phyloP scores from a whole-genome alignment of 1,284 basidiomycete species.

The Prillingera fragicola region DNA sequence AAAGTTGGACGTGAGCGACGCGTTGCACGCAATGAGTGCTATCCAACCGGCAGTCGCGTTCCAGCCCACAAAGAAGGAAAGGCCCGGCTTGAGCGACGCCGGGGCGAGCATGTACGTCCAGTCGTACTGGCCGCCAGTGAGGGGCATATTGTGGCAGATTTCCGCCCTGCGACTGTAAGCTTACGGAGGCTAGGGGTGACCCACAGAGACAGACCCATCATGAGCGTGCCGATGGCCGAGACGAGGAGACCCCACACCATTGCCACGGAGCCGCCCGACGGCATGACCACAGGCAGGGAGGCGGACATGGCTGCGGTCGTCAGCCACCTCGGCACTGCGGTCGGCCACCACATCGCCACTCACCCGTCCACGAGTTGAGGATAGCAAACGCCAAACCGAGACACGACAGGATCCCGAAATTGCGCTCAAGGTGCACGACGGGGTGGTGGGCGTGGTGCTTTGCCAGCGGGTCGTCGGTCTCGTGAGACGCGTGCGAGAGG shows the following conservation, averaged over 20 bases:
- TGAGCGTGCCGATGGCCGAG: slow-evolving; percentile 27
- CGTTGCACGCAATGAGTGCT: slow-evolving; percentile 24
- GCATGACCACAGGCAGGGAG: slow-evolving; percentile 22
- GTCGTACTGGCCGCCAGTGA: slow-evolving; percentile 43
- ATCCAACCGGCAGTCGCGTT: slow-evolving; percentile 22
- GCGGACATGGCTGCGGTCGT: too few species aligned
- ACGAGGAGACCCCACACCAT: slow-evolving; percentile 43
- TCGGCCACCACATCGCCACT: too few species aligned
- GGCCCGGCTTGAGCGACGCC: slow-evolving; percentile 7
- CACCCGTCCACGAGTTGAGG: slow-evolving; percentile 14
- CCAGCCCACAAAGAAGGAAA: slow-evolving; percentile 28
- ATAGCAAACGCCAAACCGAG: slow-evolving; percentile 19
- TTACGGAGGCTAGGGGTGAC: not conserved
- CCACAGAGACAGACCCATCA: slow-evolving; percentile 28
- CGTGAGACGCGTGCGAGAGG: too few species aligned
- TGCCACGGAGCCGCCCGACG: slow-evolving; percentile 37
- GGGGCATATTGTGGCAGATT: slow-evolving; percentile 13
- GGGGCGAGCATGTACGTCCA: slow-evolving; percentile 34
- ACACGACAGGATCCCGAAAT: slow-evolving; percentile 9
- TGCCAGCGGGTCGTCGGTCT: too few species aligned
- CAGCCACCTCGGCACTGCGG: too few species aligned
- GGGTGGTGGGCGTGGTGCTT: not conserved
- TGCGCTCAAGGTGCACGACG: slow-evolving; percentile 11
- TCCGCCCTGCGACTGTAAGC: slow-evolving; percentile 9
- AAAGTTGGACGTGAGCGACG: slow-evolving; percentile 21